Conservation (phyloP, 495 filamentous ascomycete species). For the Oidiodendron maius region DNA sequence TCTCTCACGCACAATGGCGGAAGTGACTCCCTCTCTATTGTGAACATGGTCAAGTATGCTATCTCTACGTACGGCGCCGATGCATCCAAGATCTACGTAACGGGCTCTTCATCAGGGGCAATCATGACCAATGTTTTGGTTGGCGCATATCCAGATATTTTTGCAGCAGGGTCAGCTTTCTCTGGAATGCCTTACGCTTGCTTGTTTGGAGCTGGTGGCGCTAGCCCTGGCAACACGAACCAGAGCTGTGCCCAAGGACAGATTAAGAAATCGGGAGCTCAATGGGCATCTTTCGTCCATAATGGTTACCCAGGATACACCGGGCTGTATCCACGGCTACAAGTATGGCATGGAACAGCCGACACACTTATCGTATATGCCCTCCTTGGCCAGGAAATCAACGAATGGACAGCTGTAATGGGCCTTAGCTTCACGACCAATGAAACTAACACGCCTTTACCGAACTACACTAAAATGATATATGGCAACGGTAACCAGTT, state of each 20-base stretch:
- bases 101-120: conserved; percentile 40
- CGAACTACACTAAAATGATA: conserved; percentile 34
- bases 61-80: conserved; percentile 38
- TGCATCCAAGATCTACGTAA: conserved; percentile 39
- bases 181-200: conserved; percentile 57
- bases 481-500: conserved; percentile 41
- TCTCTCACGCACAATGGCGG: conserved; percentile 53
- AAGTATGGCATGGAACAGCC: conserved; percentile 44
- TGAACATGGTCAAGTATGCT: conserved; percentile 49
- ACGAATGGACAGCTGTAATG: conserved; percentile 35
- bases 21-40: conserved; percentile 52
- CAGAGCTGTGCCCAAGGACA: conserved; percentile 36
- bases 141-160: conserved; percentile 34
- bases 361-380: conserved; percentile 43
- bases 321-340: conserved; percentile 49
- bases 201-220: conserved; percentile 34
- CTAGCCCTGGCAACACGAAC: conserved; percentile 41
- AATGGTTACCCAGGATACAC: conserved; percentile 42
- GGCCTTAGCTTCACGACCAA: conserved; percentile 14
- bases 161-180: conserved; percentile 43
- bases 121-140: conserved; percentile 43
- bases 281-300: conserved; percentile 38
- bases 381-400: conserved; percentile 44
- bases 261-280: conserved; percentile 29
- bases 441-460: conserved; percentile 8